Base-by-base conservation (phyloP, 1,139 yeast genomes). In the Candida mesenterica region DNA sequence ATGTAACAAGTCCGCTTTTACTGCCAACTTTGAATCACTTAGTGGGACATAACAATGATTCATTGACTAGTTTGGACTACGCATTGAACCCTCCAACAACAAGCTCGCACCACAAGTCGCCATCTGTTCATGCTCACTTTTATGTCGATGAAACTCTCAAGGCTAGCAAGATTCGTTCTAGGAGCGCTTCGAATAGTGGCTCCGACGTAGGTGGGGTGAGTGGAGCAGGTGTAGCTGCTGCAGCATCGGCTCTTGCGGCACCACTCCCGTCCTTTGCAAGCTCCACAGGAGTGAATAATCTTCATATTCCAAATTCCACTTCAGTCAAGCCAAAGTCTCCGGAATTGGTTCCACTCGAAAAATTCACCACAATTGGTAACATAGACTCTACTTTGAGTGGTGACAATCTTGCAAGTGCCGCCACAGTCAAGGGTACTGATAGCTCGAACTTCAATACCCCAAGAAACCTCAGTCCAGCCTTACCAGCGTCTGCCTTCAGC, bases 71-170 rank as follows among this genome's bases (percentile, higher is more conserved):
- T 31, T 49, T 62, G 24, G 66, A 67, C 39, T 58, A 52, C 42
- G 40, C 56, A 2, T 34, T 48, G 25, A 53, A 55, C 29, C 70
- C 70, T 8, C 73, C 74, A 4, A 47, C 43, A 15, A 56, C 53
- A 5, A 46, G 53, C 27, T 39, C 48, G 2, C 85, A 76, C 50
- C 80, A 71, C 45, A 77, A 75, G 52, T 64, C 73, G 15, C 77
- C 78, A 15, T 77, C 78, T 29, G 85, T 82, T 38, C 95, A 86
- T 59, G 92, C 95, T 1, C 95, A 86, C 60, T 86, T 87, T 54
- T 75, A 73, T 46, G 82, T 82, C 7, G 87, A 82, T 45, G 95
- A 86, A 42, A 72, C 84, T 2, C 57, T 80, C 16, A 82, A 79
- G 50, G 82, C 77, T 2, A 53, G 62, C 8, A 68, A 65, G 40